These are phyloP conservation scores for Coemansia sp. DNA, from an alignment of 192 early-diverging fungal genomes.

Conservation along the genomic window DNA sequence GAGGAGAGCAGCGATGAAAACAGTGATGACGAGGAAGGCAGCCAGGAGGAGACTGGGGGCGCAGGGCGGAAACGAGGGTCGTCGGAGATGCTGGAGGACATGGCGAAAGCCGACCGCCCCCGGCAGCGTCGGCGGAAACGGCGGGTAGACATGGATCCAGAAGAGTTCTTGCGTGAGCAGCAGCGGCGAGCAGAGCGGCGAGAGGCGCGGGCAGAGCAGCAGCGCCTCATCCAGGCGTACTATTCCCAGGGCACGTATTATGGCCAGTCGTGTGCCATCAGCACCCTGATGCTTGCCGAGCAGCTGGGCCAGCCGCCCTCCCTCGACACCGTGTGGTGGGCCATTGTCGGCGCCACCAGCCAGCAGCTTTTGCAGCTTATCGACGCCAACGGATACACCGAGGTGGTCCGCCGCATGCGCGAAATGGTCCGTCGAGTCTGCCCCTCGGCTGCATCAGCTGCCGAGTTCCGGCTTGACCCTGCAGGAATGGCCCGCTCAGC, in stretches of 20 bases:
- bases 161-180: slow-evolving; percentile 50
- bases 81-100: slow-evolving; percentile 13
- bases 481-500: background rate
- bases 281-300: slow-evolving; percentile 68
- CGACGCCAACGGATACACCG: slow-evolving; percentile 63
- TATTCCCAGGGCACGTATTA: slow-evolving; percentile 77
- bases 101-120: background rate
- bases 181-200: slow-evolving; percentile 26
- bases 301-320: slow-evolving; percentile 67
- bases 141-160: slow-evolving; percentile 38
- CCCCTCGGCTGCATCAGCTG: background rate
- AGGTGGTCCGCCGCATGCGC: slow-evolving; percentile 60
- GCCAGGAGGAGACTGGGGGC: slow-evolving; percentile 5
- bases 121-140: slow-evolving; percentile 8
- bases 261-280: slow-evolving; percentile 70
- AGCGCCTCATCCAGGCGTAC: slow-evolving; percentile 66
- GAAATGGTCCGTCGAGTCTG: slow-evolving; percentile 69
- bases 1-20: slow-evolving; percentile 12
- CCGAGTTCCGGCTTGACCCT: background rate
- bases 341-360: slow-evolving; percentile 77
- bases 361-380: slow-evolving; percentile 77
- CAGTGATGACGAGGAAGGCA: slow-evolving; percentile 2
- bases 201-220: slow-evolving; percentile 38
- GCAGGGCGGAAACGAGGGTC: slow-evolving; percentile 11
- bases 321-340: slow-evolving; percentile 79